These are phyloP conservation scores for Emergomyces orientalis DNA, from an alignment of 2,329 filamentous ascomycete species.

Conservation along the genomic window DNA sequence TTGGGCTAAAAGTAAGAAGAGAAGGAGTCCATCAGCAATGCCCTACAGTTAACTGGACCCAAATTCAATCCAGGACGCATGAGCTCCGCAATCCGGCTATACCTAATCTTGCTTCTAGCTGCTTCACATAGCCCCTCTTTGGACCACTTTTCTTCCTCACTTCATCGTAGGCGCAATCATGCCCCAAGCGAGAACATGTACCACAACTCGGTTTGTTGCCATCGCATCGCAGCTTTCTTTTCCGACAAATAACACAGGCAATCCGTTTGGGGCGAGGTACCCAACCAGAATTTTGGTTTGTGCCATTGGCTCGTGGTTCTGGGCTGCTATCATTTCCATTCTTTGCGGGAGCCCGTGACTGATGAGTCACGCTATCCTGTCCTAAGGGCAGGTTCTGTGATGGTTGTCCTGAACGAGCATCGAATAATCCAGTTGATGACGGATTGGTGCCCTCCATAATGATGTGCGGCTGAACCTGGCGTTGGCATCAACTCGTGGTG, in stretches of 20 bases:
- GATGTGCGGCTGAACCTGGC: neutral
- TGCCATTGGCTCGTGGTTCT: neutral
- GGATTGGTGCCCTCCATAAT: neutral
- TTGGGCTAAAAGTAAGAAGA: constrained; percentile 54
- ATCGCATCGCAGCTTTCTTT: constrained; percentile 86
- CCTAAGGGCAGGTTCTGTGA: neutral
- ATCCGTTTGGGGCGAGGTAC: constrained; percentile 81
- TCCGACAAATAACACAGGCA: constrained; percentile 88
- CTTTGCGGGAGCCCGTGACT: neutral
- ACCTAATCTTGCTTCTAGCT: constrained; percentile 86
- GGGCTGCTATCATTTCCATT: neutral
- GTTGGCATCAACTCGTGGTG: neutral
- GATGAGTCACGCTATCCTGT: neutral
- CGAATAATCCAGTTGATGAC: neutral
- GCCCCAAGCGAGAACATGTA: constrained; percentile 76
- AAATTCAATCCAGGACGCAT: constrained; percentile 3
- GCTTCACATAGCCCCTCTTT: constrained; percentile 89
- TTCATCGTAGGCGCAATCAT: constrained; percentile 85
- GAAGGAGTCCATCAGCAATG: neutral
- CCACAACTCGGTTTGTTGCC: constrained; percentile 75
- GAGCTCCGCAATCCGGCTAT: constrained; percentile 21
- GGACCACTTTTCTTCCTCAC: constrained; percentile 89
- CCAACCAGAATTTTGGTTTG: constrained; percentile 39
- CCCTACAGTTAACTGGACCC: neutral
- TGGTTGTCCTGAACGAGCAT: neutral